Evolutionary conservation across 352 stramenopile genomes (phyloP).

Genomic region (Sclerospora graminicola): DNA sequence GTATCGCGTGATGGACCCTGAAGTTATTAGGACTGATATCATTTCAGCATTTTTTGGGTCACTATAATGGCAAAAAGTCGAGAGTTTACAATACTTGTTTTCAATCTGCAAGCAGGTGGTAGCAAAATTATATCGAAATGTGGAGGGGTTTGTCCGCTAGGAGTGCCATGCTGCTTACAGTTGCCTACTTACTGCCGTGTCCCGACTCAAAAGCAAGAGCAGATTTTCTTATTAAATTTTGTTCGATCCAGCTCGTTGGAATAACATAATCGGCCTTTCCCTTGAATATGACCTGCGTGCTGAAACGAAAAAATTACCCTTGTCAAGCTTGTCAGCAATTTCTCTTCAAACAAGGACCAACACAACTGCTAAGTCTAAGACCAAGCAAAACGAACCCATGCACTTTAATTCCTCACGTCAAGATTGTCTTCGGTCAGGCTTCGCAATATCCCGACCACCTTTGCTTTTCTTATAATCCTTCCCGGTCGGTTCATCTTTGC

Average conservation of each 20-base stretch:
- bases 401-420: conserved; percentile 56
- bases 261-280: conserved; percentile 47
- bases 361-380: neutral
- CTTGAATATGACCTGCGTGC: conserved; percentile 31
- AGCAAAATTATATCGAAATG: conserved; percentile 30
- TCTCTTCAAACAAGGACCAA: conserved; percentile 22
- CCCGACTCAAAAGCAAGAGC: conserved; percentile 77
- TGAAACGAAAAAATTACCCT: conserved; percentile 46
- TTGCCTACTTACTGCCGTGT: conserved; percentile 66
- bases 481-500: too few species aligned
- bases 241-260: conserved; percentile 61
- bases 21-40: conserved; percentile 52
- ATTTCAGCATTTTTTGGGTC: conserved; percentile 62
- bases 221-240: conserved; percentile 82
- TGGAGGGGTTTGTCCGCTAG: conserved; percentile 31
- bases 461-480: too few species aligned
- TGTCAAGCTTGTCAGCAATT: conserved; percentile 32
- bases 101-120: conserved; percentile 69
- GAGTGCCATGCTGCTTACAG: conserved; percentile 56
- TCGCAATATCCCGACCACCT: too few species aligned
- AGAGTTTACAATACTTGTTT: conserved; percentile 80
- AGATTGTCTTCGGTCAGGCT: too few species aligned
- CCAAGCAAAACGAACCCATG: conserved; percentile 13
- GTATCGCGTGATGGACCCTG: conserved; percentile 49
- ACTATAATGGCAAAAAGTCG: conserved; percentile 60